Conservation (phyloP, 495 filamentous ascomycete genomes). For the Penicillium bialowiezense region DNA sequence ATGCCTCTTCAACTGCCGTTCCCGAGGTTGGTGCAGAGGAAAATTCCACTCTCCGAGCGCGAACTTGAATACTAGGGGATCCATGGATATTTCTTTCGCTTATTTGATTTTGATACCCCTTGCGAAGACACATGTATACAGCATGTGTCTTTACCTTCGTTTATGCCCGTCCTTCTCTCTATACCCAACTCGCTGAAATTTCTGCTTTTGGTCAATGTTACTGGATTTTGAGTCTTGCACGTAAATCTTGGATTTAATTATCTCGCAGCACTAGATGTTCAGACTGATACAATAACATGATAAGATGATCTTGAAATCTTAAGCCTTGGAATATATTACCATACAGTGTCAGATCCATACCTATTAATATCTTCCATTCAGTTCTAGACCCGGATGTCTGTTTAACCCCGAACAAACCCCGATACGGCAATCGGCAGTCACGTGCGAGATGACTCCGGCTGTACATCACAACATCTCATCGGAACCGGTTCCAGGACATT, state of each 20-base stretch:
- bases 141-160: background rate
- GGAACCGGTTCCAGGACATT: constrained; percentile 6
- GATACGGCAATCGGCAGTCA: constrained; percentile 25
- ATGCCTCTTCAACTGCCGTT: constrained; percentile 25
- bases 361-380: background rate
- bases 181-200: constrained; percentile 2
- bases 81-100: background rate
- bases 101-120: constrained; percentile 17
- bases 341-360: too few species aligned
- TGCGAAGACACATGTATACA: background rate
- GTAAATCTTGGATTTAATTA: background rate
- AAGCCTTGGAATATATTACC: background rate
- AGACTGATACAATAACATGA: background rate
- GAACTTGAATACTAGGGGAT: constrained; percentile 12
- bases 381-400: constrained; percentile 1
- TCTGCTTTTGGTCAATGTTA: background rate
- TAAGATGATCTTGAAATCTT: background rate
- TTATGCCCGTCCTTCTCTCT: background rate
- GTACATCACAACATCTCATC: constrained; percentile 27
- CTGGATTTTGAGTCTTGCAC: background rate
- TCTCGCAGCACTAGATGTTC: background rate
- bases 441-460: constrained; percentile 29
- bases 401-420: constrained; percentile 26
- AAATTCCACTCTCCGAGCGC: constrained; percentile 23
- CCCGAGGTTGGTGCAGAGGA: constrained; percentile 2